Base-by-base conservation (phyloP, 129 eudicot species). In the Heracleum sosnowskyi region DNA sequence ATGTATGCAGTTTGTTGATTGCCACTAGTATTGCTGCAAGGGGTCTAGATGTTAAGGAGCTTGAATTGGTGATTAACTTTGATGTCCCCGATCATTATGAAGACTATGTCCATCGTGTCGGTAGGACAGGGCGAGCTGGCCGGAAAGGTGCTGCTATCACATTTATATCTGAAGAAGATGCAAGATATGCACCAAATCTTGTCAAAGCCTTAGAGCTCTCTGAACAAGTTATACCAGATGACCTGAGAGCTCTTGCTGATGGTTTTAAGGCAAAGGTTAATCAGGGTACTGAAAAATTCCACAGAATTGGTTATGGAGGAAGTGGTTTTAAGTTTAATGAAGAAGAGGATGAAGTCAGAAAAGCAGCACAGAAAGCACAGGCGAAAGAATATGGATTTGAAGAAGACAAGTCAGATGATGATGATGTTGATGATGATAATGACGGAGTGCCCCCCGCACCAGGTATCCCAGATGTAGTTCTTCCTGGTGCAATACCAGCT, bases 291-390 rank as follows among this genome's bases (percentile, higher is more conserved):
- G 86, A 73, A 35, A 77, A 83, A 68, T 77, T 77, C 60, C 86
- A 79, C 51, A 80, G 83, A 28, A 83, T 80, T 20, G 86, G 86
- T 37, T 83, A 73, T 79, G 86, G 86, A 36, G 86, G 86, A 66
- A 83, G 80, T 41, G 86, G 86, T 34, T 83, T 79, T 70, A 83
- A 83, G 72, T 83, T 83, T 40, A 79, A 83, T 22, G 86, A 83
- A 36, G 83, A 83, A 68, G 86, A 83, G 75, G 86, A 83, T 68
- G 86, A 83, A 80, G 96, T 85, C 20, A 85, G 93, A 76, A 87
- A 77, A 79, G 97, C 97, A 7, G 93, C 90, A 31, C 90, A 90
- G 89, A 92, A 90, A 85, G 96, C 97, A 75, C 97, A 92, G 88
- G 97, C 97, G 0, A 92, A 82, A 76, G 97, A 90, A 79, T 90